These are phyloP conservation scores for Penicillium sp. DNA, from an alignment of 2,329 filamentous ascomycete genomes.

Conservation along the genomic window DNA sequence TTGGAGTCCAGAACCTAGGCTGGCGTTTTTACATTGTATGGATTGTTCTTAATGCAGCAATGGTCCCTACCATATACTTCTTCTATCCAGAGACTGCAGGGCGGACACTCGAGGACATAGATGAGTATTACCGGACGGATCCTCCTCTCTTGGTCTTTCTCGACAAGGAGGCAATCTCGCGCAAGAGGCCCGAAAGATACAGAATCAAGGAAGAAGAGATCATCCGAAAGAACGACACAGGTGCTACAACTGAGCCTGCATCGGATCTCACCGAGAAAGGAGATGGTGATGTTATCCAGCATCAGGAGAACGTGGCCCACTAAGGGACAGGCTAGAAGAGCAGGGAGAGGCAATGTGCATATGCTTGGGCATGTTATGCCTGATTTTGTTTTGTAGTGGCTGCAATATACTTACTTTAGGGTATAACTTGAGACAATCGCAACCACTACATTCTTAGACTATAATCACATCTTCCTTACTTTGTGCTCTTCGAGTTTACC, in stretches of 20 bases:
- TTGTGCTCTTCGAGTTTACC: too few relatives aligned
- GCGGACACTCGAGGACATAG: constrained; percentile 38
- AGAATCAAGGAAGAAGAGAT: constrained; percentile 12
- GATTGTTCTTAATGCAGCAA: constrained; percentile 32
- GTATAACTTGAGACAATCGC: too few relatives aligned
- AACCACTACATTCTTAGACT: too few relatives aligned
- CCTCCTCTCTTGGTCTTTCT: constrained; percentile 12
- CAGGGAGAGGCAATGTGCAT: too few relatives aligned
- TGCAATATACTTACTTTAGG: too few relatives aligned
- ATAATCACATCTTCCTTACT: too few relatives aligned
- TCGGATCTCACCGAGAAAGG: not conserved
- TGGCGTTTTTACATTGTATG: constrained; percentile 40
- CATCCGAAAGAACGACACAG: constrained; percentile 7
- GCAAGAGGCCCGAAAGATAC: constrained; percentile 11
- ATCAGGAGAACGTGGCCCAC: not conserved
- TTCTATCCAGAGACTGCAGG: constrained; percentile 40
- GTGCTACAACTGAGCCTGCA: not conserved
- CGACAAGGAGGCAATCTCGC: constrained; percentile 12
- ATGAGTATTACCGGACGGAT: constrained; percentile 35
- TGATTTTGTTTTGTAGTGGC: too few relatives aligned
- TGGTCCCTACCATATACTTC: constrained; percentile 36
- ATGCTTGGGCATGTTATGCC: too few relatives aligned
- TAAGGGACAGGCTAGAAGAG: not conserved
- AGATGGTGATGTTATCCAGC: not conserved
- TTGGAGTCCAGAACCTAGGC: constrained; percentile 37